Evolutionary conservation across 2,329 filamentous ascomycete species (phyloP), one percentile per base, ranked within the genome.

Genomic region (Stachybotrys echinatus): DNA sequence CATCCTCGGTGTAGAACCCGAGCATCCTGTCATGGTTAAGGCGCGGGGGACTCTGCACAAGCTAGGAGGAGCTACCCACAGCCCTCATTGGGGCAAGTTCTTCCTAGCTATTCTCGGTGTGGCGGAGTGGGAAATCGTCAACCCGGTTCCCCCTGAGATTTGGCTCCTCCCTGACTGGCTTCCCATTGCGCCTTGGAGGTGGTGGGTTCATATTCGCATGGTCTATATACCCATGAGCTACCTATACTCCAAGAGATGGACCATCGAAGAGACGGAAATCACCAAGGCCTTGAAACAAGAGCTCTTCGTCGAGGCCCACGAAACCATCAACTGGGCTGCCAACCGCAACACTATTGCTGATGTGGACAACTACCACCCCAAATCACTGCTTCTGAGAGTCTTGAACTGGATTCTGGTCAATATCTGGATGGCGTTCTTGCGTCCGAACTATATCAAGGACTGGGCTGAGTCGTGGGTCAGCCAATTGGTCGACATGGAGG

Each of bases 181-280:
- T 3, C 92, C 92, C 1, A 79, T 96, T 62, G 84, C 90, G 5
- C 92, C 92, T 0, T 95, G 91, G 90, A 77, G 90, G 57, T 96
- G 92, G 92, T 96, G 92, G 92, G 89, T 97, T 61, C 94, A 99
- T 61, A 96, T 96, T 68, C 89, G 94, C n/a, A 84, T 88, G 69
- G 92, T 99, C n/a, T 96, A 92, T 61, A 67, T 96, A 45, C 87
- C 92, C 5, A 96, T 97, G 90, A 84, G 87, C 1, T 96, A 88
- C 63, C 69, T 97, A 40, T 96, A 88, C 74, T 95, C 91, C 0
- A 90, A 87, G 72, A 78, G 78, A 55, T 96, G 89, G 84, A 79
- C 77, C 23, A 87, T 87, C 56, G 87, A 89, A 17, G 77, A 88
- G 57, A 92, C 88, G 39, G 81, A 87, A 4, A 66, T 95, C 2